Evolutionary conservation across 139 green algal genomes (phyloP).

Genomic region (Closterium sp.): DNA sequence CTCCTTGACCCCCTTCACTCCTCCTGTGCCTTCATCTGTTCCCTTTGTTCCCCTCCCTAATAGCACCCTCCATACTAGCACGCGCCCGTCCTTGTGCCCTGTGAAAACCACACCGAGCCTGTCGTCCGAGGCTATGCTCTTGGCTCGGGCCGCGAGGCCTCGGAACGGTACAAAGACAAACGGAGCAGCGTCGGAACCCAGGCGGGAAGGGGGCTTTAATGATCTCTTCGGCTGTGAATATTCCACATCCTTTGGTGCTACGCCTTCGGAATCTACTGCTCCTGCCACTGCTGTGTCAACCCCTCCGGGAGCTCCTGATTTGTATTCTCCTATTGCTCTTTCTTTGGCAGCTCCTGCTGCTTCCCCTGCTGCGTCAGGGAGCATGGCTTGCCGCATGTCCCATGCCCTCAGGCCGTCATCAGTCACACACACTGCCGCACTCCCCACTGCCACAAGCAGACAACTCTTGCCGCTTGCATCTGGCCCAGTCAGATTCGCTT

Average conservation of each 20-base stretch:
- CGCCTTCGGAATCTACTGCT: not conserved
- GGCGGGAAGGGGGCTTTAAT: not conserved
- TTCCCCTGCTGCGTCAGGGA: not conserved
- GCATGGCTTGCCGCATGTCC: too few species aligned
- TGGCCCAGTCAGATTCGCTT: not conserved
- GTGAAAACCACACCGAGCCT: slow-evolving; percentile 10
- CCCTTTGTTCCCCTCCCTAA: too few species aligned
- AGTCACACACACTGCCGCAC: not conserved
- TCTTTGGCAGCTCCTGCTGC: too few species aligned
- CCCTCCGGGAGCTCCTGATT: too few species aligned
- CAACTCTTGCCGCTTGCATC: not conserved
- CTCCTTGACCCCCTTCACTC: not conserved
- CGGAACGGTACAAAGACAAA: not conserved
- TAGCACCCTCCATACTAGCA: slow-evolving; percentile 23
- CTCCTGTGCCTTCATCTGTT: not conserved
- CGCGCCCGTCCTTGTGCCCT: slow-evolving; percentile 31
- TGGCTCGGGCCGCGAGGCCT: slow-evolving; percentile 9
- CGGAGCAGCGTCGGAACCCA: slow-evolving; percentile 15
- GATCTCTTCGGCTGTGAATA: not conserved
- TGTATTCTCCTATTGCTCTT: too few species aligned
- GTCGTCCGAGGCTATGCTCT: slow-evolving; percentile 26
- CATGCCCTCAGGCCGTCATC: not conserved
- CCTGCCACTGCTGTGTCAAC: too few species aligned
- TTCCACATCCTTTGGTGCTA: not conserved
- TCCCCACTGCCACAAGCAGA: not conserved